Percentiles rank a stretch among this genome's conserved stretches.
These are phyloP conservation scores for Epicoccum sorghinum DNA, from an alignment of 2,329 filamentous ascomycete species.

Conservation along the genomic window DNA sequence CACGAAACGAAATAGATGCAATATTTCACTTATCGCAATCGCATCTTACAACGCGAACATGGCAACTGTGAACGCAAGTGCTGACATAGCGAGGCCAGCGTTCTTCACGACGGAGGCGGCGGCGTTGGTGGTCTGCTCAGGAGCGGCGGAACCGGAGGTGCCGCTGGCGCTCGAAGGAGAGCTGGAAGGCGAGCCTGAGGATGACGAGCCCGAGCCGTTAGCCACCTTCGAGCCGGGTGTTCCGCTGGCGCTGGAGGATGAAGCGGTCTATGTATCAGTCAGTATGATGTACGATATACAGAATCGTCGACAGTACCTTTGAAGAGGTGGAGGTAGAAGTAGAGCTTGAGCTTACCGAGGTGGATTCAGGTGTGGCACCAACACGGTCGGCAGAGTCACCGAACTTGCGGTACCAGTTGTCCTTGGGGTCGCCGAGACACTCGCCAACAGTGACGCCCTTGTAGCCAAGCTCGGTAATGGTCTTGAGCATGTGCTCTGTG, in stretches of 20 bases:
- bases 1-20: too few relatives aligned
- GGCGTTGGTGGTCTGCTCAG: neutral
- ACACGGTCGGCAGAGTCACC: conserved; percentile 11
- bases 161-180: neutral
- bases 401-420: conserved; percentile 53
- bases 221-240: neutral
- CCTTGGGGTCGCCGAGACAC: conserved; percentile 49
- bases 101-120: neutral
- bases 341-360: neutral
- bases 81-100: neutral
- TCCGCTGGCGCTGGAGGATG: neutral
- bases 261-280: neutral
- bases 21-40: too few relatives aligned
- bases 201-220: neutral
- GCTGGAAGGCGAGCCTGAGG: neutral
- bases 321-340: neutral
- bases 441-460: conserved; percentile 52
- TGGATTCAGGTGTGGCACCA: neutral
- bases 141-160: neutral
- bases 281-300: neutral
- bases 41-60: too few relatives aligned
- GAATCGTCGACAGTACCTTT: neutral
- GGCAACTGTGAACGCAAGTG: neutral
- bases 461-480: conserved; percentile 43
- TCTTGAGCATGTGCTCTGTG: conserved; percentile 49